Base-by-base conservation (phyloP, 2,329 filamentous ascomycete species). In the Apiospora saccharicola region DNA sequence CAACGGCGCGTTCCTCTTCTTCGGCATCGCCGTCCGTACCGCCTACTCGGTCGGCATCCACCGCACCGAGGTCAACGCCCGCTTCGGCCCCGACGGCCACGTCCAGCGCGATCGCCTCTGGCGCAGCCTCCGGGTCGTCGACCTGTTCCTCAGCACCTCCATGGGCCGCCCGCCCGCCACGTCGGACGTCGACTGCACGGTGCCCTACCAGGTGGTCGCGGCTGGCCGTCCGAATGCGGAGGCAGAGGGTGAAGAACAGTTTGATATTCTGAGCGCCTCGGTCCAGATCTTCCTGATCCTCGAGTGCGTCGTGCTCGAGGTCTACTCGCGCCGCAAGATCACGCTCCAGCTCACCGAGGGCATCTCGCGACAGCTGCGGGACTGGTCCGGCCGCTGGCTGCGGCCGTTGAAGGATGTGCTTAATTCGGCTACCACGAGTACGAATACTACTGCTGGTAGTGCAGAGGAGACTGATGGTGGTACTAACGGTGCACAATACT, bases 151-250 rank as follows among this genome's bases (percentile, higher is more conserved):
- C 0, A 88, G 86, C 75, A 85, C 84, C 3, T 87, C 86, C 0
- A 88, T 89, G 86, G 87, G 87, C 4, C 82, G 87, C 0, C 87
- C 87, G 0, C 87, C 87, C 0, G 85, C 86, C 0, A 86, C 86
- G 0, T 88, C 86, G 0, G 87, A 89, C 64, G 81, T 87, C 0
- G 87, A 89, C 73, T 89, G 87, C 77, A 89, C 86, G 0, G 87
- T 89, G 0, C 80, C 85, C 0, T 89, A 87, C 74, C 79, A 82
- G 19, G 78, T 75, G 1, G 69, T 79, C 0, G 82, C 80, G 3
- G 79, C 80, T 10, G 14, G 26, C 26, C 10, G 49, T 13, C 30
- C 4, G n/a, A 24, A 10, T 12, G 24, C 14, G 82, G 82, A 79
- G 6, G 86, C 87, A 64, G n/a, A 13, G 12, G 82, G 81, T 0